These are phyloP conservation scores for Casuarina glauca DNA, from an alignment of 306 rosid species.

Conservation along the genomic window DNA sequence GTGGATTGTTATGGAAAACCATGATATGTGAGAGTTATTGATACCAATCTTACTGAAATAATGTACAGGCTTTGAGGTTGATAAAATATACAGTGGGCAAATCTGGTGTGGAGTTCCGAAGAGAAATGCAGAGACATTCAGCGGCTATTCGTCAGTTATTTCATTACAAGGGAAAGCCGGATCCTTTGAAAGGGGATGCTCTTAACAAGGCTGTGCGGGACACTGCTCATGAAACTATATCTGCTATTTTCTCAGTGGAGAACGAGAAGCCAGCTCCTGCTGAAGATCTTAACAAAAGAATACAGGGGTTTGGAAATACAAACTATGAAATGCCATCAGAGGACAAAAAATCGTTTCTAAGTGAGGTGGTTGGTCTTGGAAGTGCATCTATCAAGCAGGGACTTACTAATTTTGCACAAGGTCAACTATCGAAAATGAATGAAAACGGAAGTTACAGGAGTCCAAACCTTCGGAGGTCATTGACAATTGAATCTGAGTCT, in stretches of 20 bases:
- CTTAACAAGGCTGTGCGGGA: conserved; percentile 92
- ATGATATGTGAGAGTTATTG: conserved; percentile 5
- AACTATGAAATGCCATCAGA: conserved; percentile 60
- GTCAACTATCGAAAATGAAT: conserved; percentile 73
- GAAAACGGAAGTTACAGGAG: conserved; percentile 78
- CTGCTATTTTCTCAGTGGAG: conserved; percentile 78
- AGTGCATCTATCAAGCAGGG: conserved; percentile 97
- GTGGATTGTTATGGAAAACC: background rate
- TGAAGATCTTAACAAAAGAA: conserved; percentile 77
- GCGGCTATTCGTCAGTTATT: conserved; percentile 81
- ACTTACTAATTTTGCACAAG: conserved; percentile 70
- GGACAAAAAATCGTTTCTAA: conserved; percentile 82
- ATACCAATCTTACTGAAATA: conserved; percentile 14
- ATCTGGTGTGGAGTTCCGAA: conserved; percentile 95
- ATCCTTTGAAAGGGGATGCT: conserved; percentile 95
- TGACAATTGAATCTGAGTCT: conserved; percentile 67
- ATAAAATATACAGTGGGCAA: conserved; percentile 85
- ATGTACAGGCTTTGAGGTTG: conserved; percentile 82
- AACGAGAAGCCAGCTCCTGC: conserved; percentile 75
- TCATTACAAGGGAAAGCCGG: conserved; percentile 89
- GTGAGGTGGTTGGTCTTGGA: conserved; percentile 97
- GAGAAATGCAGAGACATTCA: conserved; percentile 98
- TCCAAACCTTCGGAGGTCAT: conserved; percentile 86
- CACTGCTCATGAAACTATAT: conserved; percentile 80
- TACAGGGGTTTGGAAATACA: conserved; percentile 96